Evolutionary conservation across 305 asterid genomes (phyloP).

Genomic region (Fraxinus angustifolia): DNA sequence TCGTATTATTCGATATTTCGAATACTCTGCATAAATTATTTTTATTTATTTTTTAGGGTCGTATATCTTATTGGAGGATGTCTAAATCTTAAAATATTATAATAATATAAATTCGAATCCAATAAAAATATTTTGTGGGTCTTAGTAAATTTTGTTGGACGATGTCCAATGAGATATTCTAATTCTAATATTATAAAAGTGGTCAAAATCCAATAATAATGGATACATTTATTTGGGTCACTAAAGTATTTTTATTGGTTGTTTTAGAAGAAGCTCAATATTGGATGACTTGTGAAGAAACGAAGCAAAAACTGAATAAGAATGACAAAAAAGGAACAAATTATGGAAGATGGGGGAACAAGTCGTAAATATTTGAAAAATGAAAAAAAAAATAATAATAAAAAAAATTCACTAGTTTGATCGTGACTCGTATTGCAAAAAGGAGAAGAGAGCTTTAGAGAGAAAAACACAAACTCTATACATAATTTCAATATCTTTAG

Average conservation of each 20-base stretch:
- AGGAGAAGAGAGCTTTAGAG: neutral
- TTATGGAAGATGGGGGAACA: neutral
- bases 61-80: neutral
- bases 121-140: neutral
- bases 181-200: neutral
- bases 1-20: neutral
- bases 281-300: neutral
- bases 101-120: neutral
- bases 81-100: neutral
- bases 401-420: too few relatives aligned
- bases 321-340: neutral
- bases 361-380: neutral
- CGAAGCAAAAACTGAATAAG: neutral
- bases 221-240: neutral
- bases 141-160: neutral
- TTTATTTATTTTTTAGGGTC: neutral
- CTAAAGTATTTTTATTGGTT: neutral
- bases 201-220: conserved; percentile 3
- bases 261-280: neutral
- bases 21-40: neutral
- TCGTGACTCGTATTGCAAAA: too few relatives aligned
- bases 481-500: neutral
- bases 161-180: neutral
- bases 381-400: too few relatives aligned
- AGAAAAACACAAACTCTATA: neutral